Conservation (phyloP, 768 basidiomycete genomes). For the Trametes cingulata region DNA sequence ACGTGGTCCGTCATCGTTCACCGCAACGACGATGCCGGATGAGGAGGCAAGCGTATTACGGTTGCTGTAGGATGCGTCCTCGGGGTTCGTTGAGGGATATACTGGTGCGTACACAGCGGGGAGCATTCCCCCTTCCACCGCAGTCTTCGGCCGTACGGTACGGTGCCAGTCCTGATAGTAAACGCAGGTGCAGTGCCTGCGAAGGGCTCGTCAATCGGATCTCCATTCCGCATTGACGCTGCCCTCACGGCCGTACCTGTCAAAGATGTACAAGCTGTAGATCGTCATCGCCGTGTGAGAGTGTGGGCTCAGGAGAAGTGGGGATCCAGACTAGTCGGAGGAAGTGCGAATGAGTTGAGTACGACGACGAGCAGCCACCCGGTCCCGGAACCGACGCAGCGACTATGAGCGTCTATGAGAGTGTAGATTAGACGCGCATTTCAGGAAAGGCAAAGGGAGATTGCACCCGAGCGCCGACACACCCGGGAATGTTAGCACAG, state of each 20-base stretch:
- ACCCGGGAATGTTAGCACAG: background rate
- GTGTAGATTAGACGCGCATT: too few relatives aligned
- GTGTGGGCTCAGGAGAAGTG: background rate
- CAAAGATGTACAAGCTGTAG: slow-evolving; percentile 90
- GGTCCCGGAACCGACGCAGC: too few relatives aligned
- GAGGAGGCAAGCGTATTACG: slow-evolving; percentile 65
- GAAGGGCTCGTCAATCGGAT: background rate
- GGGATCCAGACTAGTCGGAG: too few relatives aligned
- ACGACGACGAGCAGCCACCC: too few relatives aligned
- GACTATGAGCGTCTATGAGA: too few relatives aligned
- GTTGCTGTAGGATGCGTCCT: slow-evolving; percentile 11
- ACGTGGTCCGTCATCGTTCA: slow-evolving; percentile 43
- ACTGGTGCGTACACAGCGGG: slow-evolving; percentile 80
- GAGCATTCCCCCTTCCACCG: slow-evolving; percentile 71
- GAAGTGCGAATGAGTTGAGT: too few relatives aligned
- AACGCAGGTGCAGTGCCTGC: slow-evolving; percentile 86
- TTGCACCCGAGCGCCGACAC: background rate
- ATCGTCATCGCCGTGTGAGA: slow-evolving; percentile 64
- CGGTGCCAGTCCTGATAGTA: slow-evolving; percentile 98
- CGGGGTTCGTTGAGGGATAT: slow-evolving; percentile 47
- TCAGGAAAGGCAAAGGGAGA: background rate
- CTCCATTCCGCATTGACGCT: background rate
- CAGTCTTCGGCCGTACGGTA: slow-evolving; percentile 68
- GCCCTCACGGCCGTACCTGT: slow-evolving; percentile 55
- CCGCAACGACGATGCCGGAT: slow-evolving; percentile 70